Evolutionary conservation across 208 protist species (phyloP).

Genomic region (Blechomonas ayalai): DNA sequence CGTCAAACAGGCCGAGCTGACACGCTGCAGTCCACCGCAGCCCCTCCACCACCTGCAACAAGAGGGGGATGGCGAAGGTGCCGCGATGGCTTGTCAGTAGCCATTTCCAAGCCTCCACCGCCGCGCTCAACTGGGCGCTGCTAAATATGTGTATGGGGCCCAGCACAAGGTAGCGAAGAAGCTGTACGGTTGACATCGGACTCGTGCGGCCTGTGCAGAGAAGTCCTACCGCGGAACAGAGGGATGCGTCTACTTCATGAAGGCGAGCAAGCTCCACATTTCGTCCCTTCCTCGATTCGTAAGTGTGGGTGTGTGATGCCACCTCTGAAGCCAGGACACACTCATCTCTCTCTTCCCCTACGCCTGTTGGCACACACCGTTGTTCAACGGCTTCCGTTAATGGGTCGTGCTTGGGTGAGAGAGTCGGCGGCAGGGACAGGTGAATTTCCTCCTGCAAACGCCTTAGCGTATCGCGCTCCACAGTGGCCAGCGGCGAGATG

Average conservation of each 20-base stretch:
- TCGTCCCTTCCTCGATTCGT: no score
- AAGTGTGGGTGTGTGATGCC: no score
- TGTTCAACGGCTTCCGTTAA: no score
- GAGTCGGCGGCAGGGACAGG: no score
- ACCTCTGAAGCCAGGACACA: conserved; percentile 4
- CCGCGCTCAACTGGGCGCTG: conserved; percentile 37
- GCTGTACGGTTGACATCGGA: conserved; percentile 20
- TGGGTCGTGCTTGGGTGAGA: no score
- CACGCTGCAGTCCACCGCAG: conserved; percentile 60
- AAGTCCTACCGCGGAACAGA: conserved; percentile 42
- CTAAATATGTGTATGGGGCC: conserved; percentile 53
- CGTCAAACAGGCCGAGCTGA: conserved; percentile 70
- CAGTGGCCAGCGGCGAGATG: conserved; percentile 13
- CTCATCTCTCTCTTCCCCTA: not conserved
- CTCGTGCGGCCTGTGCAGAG: conserved; percentile 21
- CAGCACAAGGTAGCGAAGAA: conserved; percentile 62
- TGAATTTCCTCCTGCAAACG: conserved; percentile 27
- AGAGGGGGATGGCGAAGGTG: conserved; percentile 36
- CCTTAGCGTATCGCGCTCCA: conserved; percentile 26
- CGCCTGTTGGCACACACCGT: not conserved
- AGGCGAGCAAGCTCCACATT: conserved; percentile 7
- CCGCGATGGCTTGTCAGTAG: conserved; percentile 45
- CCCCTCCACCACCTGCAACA: conserved; percentile 48
- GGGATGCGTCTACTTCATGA: conserved; percentile 17
- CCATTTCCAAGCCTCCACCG: conserved; percentile 63